These are phyloP conservation scores for Mycena venus DNA, from an alignment of 768 basidiomycete species.

Conservation along the genomic window DNA sequence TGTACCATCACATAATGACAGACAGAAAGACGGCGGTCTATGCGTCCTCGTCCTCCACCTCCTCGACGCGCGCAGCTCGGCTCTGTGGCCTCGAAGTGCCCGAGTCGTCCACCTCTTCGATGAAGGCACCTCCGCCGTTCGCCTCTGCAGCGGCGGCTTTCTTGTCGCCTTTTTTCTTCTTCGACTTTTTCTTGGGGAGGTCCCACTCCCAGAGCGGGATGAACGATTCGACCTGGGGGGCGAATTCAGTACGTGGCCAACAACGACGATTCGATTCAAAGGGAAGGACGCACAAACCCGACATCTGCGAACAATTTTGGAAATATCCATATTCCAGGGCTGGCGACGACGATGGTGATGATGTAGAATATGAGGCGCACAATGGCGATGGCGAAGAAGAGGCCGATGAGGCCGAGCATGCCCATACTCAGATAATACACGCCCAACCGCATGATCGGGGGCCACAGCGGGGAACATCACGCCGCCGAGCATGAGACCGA, in stretches of 20 bases:
- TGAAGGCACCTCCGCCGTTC: constrained; percentile 56
- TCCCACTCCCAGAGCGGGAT: constrained; percentile 98
- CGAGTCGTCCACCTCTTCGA: constrained; percentile 62
- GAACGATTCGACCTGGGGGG: constrained; percentile 90
- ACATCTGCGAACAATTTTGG: constrained; percentile 98
- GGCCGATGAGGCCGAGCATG: constrained; percentile 88
- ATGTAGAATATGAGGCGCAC: constrained; percentile 94
- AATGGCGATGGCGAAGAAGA: constrained; percentile 93
- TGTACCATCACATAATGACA: constrained; percentile 46
- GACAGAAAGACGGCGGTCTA: constrained; percentile 46
- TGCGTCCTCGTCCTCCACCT: constrained; percentile 60
- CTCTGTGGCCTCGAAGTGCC: constrained; percentile 57
- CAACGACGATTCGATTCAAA: background rate
- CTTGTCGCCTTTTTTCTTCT: constrained; percentile 58
- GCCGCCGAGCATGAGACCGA: constrained; percentile 92
- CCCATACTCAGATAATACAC: constrained; percentile 96
- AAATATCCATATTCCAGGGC: constrained; percentile 99
- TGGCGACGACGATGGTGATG: constrained; percentile 87
- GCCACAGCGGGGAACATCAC: constrained; percentile 99
- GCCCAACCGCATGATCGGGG: constrained; percentile 90
- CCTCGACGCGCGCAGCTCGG: constrained; percentile 60
- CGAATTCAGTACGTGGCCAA: background rate
- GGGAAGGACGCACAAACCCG: constrained; percentile 84
- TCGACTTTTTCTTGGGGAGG: constrained; percentile 49
- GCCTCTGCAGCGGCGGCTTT: constrained; percentile 32